Base-by-base conservation (phyloP, 2,329 filamentous ascomycete species). In the Diplodia intermedia region DNA sequence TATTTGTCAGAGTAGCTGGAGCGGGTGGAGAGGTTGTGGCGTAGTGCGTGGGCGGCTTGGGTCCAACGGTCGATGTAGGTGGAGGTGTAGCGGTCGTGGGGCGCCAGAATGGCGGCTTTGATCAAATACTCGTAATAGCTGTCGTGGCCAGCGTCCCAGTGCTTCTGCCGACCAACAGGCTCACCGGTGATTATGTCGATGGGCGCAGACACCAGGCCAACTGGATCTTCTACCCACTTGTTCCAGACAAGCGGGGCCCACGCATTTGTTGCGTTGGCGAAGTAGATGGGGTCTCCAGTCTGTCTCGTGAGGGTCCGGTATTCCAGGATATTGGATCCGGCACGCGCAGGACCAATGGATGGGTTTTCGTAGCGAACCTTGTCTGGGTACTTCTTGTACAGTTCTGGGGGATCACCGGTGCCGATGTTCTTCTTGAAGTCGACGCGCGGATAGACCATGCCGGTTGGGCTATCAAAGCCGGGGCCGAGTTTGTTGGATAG, bases 241-340 rank as follows among this genome's bases (percentile, higher is more conserved):
- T 75, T 79, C 80, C 80, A 82, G 9, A 83, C 80, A n/a, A 83
- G 73, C 33, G 79, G 78, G 31, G 78, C 76, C 81, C 81, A 82
- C 31, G 81, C 79, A 56, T 73, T 73, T 4, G 81, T 82, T 3
- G 81, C 78, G 69, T 82, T 82, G 40, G 67, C 73, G 9, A 75
- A 73, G 71, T 82, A 83, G n/a, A 77, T 73, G 5, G 70, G 65
- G 52, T 82, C 71, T 23, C 79, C 78, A 18, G 79, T 82, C 67
- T 83, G 70, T 47, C 77, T 76, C 4, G 76, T 80, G 49, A 83
- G 72, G 14, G 78, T 77, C 15, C 78, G 77, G 66, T 81, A 80
- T 71, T 83, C 82, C 33, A 83, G 75, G 66, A 82, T 81, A 23
- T 79, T 80, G 2, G 80, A 82, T 26, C 81, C 81, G 5, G 79